These are phyloP conservation scores for Populus hybrid DNA, from an alignment of 441 rosid genomes.

Conservation along the genomic window DNA sequence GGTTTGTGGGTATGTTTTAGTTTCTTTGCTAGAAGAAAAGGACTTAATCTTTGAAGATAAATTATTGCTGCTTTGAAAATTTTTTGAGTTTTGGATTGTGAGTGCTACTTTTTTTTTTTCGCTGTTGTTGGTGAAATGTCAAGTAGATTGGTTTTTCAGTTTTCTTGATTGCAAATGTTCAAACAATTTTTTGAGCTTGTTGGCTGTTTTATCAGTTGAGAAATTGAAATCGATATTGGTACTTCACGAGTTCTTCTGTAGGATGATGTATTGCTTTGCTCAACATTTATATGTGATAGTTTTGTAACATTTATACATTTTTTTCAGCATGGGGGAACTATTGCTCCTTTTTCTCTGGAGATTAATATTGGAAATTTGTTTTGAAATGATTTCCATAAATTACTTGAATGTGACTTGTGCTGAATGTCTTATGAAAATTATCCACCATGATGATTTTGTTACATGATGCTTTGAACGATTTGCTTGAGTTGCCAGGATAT, in stretches of 20 bases:
- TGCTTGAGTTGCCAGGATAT: not conserved
- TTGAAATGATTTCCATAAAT: not conserved
- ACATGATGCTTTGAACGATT: not conserved
- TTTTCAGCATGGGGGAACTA: not conserved
- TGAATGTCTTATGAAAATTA: not conserved
- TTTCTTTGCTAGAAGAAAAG: not conserved
- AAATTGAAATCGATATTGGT: not conserved
- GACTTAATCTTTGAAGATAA: not conserved
- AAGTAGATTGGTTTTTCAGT: not conserved
- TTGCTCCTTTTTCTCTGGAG: not conserved
- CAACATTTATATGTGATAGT: not conserved
- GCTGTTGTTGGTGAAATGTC: not conserved
- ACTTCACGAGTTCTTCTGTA: not conserved
- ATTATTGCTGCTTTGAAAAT: not conserved
- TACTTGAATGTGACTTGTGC: not conserved
- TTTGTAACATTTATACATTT: not conserved
- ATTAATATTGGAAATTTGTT: not conserved
- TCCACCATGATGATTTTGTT: not conserved
- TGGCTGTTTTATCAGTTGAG: not conserved
- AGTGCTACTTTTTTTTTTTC: not conserved
- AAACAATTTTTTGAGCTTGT: not conserved
- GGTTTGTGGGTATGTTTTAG: slow-evolving; percentile 57
- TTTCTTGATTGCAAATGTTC: not conserved
- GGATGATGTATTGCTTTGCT: not conserved
- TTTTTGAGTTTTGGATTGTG: not conserved